phyloP scores from a whole-genome alignment of 78 protist species.

The Paulinella micropora region DNA sequence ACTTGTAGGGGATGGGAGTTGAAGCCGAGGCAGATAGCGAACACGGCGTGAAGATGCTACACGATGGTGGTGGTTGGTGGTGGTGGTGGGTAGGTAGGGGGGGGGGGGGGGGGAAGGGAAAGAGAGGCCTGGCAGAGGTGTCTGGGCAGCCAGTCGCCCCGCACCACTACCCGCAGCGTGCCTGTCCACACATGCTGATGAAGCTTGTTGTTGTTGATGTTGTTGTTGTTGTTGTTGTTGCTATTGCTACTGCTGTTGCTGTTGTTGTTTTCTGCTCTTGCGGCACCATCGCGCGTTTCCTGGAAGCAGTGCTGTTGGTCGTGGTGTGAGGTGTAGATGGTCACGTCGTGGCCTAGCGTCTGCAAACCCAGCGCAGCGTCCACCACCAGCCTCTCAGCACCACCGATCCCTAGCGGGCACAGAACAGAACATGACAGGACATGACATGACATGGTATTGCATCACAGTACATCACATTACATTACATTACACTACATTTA shows the following conservation, averaged over 20 bases:
- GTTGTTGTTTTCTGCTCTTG: background rate
- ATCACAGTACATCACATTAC: too few relatives aligned
- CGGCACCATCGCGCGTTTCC: background rate
- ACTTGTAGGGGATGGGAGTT: too few relatives aligned
- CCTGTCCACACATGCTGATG: background rate
- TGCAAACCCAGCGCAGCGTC: background rate
- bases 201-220: background rate
- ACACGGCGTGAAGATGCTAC: too few relatives aligned
- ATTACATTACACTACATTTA: too few relatives aligned
- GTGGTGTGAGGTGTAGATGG: background rate
- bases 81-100: too few relatives aligned
- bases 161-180: background rate
- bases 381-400: background rate
- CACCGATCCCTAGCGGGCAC: too few relatives aligned
- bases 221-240: background rate
- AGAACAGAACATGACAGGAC: too few relatives aligned
- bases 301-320: background rate
- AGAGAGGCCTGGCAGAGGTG: background rate
- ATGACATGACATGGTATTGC: too few relatives aligned
- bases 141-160: background rate
- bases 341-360: background rate
- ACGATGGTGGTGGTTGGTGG: too few relatives aligned
- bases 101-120: too few relatives aligned
- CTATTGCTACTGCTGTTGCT: background rate
- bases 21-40: too few relatives aligned